Conservation (phyloP, 768 basidiomycete genomes). For the Rubroboletus pulcherrimus region DNA sequence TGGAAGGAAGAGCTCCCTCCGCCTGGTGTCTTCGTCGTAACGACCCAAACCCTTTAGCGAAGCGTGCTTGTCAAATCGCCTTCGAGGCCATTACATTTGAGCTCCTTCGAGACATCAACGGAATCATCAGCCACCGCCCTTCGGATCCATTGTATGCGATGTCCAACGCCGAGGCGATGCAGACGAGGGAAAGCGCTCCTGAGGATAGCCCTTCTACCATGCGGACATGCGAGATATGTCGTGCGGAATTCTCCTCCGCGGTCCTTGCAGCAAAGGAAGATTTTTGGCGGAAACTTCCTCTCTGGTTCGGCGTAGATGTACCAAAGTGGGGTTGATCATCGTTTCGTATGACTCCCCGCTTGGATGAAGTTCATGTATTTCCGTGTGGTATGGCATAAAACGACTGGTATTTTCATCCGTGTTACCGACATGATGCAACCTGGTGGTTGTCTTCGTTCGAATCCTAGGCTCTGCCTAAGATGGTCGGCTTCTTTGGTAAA, state of each 20-base stretch:
- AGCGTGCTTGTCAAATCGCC: slow-evolving; percentile 61
- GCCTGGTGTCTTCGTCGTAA: slow-evolving; percentile 46
- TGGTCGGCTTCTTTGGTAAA: neutral
- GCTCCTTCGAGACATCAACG: slow-evolving; percentile 69
- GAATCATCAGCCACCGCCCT: slow-evolving; percentile 58
- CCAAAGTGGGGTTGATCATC: slow-evolving; percentile 33
- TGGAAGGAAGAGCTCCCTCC: slow-evolving; percentile 61
- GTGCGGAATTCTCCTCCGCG: slow-evolving; percentile 55
- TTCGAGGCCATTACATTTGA: slow-evolving; percentile 76
- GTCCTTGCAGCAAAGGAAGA: slow-evolving; percentile 59
- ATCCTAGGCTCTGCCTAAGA: neutral
- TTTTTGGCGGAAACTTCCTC: slow-evolving; percentile 61
- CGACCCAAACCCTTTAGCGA: slow-evolving; percentile 41
- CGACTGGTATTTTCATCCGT: neutral
- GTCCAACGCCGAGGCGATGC: slow-evolving; percentile 63
- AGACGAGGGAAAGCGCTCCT: slow-evolving; percentile 46
- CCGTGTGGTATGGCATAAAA: neutral
- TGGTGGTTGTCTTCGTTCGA: neutral
- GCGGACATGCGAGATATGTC: slow-evolving; percentile 62
- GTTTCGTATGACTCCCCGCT: neutral
- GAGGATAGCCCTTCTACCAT: slow-evolving; percentile 42
- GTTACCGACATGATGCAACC: neutral
- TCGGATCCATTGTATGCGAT: slow-evolving; percentile 72
- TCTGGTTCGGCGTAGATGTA: slow-evolving; percentile 61
- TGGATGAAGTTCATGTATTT: slow-evolving; percentile 13